A percentile compares a stretch with the other conserved stretches of the same genome.
Evolutionary conservation across 345 rosid species (phyloP).

Genomic region (Rhizophora mangle): DNA sequence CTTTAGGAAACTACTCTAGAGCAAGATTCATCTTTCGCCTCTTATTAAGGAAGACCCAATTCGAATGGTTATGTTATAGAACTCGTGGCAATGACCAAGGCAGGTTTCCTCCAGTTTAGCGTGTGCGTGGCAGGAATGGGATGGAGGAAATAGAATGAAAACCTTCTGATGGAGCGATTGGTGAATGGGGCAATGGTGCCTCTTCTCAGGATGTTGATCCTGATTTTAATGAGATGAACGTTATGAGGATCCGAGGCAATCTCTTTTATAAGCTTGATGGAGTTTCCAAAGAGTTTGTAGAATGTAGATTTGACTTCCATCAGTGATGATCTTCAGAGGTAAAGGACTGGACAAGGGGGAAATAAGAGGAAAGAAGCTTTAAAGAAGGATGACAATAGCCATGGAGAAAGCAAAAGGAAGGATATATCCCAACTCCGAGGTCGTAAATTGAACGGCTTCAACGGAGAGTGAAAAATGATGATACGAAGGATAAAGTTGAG

Average conservation of each 20-base stretch:
- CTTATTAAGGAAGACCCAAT: conserved; percentile 25
- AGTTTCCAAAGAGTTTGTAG: conserved; percentile 76
- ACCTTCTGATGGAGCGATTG: conserved; percentile 14
- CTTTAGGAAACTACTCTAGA: neutral
- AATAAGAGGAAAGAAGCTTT: conserved; percentile 24
- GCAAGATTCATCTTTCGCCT: conserved; percentile 30
- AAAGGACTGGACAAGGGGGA: conserved; percentile 33
- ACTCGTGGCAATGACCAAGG: conserved; percentile 74
- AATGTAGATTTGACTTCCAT: conserved; percentile 67
- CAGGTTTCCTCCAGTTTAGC: conserved; percentile 56
- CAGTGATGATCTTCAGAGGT: conserved; percentile 47
- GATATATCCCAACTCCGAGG: conserved; percentile 8
- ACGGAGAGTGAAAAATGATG: conserved; percentile 15
- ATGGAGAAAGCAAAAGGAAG: conserved; percentile 28
- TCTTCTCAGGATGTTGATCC: conserved; percentile 6
- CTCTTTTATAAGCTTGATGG: conserved; percentile 81
- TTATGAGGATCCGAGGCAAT: conserved; percentile 70
- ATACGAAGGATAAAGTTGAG: conserved; percentile 10
- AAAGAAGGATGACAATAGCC: conserved; percentile 22
- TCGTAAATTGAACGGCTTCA: conserved; percentile 16
- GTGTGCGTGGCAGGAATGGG: conserved; percentile 42
- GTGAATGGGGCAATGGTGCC: conserved; percentile 19
- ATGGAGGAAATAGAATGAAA: conserved; percentile 13
- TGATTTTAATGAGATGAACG: conserved; percentile 29
- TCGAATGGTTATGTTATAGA: conserved; percentile 41